Percentiles rank a stretch among this genome's conserved stretches.
Conservation (phyloP, 1,284 basidiomycete species). For the Rhodofomes roseus region DNA sequence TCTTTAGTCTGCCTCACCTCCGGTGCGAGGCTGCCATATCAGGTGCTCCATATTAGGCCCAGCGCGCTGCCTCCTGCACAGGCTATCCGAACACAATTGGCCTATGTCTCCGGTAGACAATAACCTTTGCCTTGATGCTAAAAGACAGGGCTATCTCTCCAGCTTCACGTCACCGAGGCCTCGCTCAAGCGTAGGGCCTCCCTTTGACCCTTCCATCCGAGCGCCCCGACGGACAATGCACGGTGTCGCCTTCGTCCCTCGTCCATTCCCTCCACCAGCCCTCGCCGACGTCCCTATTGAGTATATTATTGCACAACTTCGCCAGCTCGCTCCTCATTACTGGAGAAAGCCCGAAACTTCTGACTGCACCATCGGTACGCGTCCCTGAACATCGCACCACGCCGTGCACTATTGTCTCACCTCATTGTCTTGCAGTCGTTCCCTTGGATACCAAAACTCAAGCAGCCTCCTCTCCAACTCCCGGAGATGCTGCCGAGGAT, state of each 20-base stretch:
- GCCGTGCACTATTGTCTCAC: not conserved
- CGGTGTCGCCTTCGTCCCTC: slow-evolving; percentile 44
- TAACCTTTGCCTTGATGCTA: slow-evolving; percentile 15
- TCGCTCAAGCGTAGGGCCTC: slow-evolving; percentile 8
- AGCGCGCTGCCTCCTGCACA: slow-evolving; percentile 6
- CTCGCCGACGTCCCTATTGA: slow-evolving; percentile 62
- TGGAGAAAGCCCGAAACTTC: slow-evolving; percentile 71
- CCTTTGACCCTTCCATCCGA: slow-evolving; percentile 8
- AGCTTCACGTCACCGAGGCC: slow-evolving; percentile 8
- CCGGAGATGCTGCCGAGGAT: slow-evolving; percentile 8
- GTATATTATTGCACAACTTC: slow-evolving; percentile 68
- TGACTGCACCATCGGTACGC: slow-evolving; percentile 70
- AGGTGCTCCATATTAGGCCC: slow-evolving; percentile 4
- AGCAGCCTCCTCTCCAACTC: slow-evolving; percentile 1
- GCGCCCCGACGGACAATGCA: slow-evolving; percentile 29
- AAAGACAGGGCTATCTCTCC: slow-evolving; percentile 13
- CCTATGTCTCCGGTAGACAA: slow-evolving; percentile 18
- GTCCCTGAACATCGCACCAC: not conserved
- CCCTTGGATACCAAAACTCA: slow-evolving; percentile 21
- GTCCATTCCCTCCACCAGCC: slow-evolving; percentile 59
- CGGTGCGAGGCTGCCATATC: slow-evolving; percentile 19
- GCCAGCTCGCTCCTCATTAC: slow-evolving; percentile 57
- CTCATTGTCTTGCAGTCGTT: slow-evolving; percentile 23
- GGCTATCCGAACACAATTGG: slow-evolving; percentile 11
- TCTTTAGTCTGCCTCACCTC: slow-evolving; percentile 13